Conservation (phyloP, 208 protist species). For the Phytomonas sp. region DNA sequence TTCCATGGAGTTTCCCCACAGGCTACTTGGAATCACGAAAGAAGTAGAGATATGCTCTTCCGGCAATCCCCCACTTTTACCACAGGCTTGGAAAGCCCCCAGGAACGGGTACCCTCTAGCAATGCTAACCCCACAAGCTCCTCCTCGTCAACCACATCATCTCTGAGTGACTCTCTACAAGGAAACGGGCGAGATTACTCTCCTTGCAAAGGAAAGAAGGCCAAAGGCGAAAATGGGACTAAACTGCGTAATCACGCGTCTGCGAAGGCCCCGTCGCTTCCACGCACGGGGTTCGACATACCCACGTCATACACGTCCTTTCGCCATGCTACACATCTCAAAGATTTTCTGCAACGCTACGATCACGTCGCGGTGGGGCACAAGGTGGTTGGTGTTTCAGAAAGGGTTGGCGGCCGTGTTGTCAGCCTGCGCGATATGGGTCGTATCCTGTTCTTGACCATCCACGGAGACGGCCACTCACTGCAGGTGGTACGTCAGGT, state of each 20-base stretch:
- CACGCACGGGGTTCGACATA: conserved; percentile 32
- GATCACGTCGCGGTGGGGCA: conserved; percentile 24
- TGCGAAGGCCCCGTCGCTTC: conserved; percentile 8
- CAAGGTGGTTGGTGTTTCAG: conserved; percentile 6
- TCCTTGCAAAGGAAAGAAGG: neutral
- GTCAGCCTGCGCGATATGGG: conserved; percentile 76
- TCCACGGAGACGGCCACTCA: conserved; percentile 42
- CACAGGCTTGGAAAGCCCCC: neutral
- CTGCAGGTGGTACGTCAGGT: conserved; percentile 73
- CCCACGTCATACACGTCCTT: conserved; percentile 64
- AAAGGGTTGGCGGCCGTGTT: conserved; percentile 65
- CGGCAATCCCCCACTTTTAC: neutral
- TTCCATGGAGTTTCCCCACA: neutral
- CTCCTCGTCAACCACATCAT: neutral
- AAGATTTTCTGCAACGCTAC: conserved; percentile 37
- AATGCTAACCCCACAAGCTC: neutral
- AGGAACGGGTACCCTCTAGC: neutral
- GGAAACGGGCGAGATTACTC: neutral
- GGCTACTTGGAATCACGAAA: neutral
- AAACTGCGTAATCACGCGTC: neutral
- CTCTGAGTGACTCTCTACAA: neutral
- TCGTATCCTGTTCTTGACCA: conserved; percentile 75
- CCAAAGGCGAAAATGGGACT: neutral
- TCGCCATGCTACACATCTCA: conserved; percentile 29
- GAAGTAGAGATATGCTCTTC: neutral